Conservation (phyloP, 2,329 filamentous ascomycete genomes). For the Chaetomium sp. region DNA sequence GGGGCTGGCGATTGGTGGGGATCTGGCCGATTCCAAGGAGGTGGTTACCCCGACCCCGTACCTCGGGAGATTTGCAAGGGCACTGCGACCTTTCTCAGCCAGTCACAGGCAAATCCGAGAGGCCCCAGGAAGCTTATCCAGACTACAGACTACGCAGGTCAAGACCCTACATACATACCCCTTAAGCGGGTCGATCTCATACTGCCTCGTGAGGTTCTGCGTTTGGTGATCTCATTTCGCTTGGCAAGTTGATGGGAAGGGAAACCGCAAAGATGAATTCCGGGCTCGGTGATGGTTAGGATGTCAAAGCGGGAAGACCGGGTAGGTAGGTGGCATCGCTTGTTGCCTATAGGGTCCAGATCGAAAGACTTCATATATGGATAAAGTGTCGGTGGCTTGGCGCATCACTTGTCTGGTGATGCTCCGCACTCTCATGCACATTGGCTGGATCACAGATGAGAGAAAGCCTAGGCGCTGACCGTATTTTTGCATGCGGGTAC, state of each 20-base stretch:
- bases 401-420: constrained; percentile 13
- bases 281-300: neutral
- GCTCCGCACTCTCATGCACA: constrained; percentile 7
- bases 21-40: neutral
- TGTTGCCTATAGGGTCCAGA: constrained; percentile 2
- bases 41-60: neutral
- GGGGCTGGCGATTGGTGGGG: neutral
- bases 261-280: neutral
- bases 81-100: neutral
- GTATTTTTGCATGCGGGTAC: neutral
- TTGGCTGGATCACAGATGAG: neutral
- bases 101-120: neutral
- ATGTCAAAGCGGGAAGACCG: neutral
- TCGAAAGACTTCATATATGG: constrained; percentile 24
- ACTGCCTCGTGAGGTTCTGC: neutral
- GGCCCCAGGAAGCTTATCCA: neutral
- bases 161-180: neutral
- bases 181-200: neutral
- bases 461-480: neutral
- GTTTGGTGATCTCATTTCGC: neutral
- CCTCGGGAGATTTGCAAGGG: neutral
- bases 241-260: neutral
- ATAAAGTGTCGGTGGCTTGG: constrained; percentile 29
- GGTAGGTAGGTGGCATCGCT: neutral
- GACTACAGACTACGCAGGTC: neutral